These are phyloP conservation scores for Yamadazyma sp. DNA, from an alignment of 1,139 yeast genomes.

Conservation along the genomic window DNA sequence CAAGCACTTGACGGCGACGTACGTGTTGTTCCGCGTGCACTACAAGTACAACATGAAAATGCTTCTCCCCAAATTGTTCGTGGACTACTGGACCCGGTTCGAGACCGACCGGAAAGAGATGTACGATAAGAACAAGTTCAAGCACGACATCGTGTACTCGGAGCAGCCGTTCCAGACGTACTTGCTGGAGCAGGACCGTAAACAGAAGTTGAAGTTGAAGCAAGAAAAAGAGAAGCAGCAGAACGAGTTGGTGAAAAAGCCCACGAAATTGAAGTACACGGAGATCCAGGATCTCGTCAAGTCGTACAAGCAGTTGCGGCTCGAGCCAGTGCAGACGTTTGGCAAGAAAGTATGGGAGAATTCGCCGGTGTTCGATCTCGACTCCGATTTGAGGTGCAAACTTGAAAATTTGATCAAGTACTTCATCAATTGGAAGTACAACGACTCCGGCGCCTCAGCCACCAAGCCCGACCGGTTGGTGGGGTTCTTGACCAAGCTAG, in stretches of 20 bases:
- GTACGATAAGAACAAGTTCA: conserved; percentile 42
- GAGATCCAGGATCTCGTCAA: conserved; percentile 5
- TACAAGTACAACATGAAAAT: conserved; percentile 80
- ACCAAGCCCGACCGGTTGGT: conserved; percentile 2
- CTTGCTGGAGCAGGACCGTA: conserved; percentile 30
- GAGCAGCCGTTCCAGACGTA: conserved; percentile 70
- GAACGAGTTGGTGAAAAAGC: conserved; percentile 4
- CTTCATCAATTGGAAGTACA: conserved; percentile 54
- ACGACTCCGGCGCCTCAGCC: conserved; percentile 12
- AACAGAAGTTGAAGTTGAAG: conserved; percentile 10
- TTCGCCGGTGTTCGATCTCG: conserved; percentile 55
- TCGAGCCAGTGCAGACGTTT: conserved; percentile 25
- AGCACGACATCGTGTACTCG: conserved; percentile 55
- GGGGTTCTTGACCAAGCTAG: conserved; percentile 42
- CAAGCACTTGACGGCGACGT: conserved; percentile 86
- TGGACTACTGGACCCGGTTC: conserved; percentile 72
- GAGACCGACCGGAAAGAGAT: conserved; percentile 56
- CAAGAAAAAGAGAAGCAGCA: conserved; percentile 9
- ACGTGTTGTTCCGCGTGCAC: conserved; percentile 76
- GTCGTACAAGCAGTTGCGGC: conserved; percentile 4
- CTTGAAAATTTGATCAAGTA: conserved; percentile 55
- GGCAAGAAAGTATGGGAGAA: conserved; percentile 67
- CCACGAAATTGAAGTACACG: background rate
- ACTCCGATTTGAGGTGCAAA: conserved; percentile 47
- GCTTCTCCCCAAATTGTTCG: conserved; percentile 83